phyloP scores from a whole-genome alignment of 176 grass and related monocot species.

The Elaeis guineensis region DNA sequence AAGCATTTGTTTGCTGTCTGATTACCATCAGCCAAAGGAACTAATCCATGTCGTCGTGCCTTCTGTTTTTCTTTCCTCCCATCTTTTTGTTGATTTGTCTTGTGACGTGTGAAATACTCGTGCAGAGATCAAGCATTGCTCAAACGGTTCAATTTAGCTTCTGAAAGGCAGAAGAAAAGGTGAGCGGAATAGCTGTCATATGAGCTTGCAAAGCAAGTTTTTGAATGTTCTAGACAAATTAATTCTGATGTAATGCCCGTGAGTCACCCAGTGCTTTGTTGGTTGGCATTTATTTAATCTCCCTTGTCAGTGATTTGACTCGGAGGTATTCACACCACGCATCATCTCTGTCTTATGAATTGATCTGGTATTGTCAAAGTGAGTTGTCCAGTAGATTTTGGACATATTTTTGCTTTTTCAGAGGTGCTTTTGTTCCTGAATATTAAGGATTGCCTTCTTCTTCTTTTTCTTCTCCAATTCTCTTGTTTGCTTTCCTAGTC shows the following conservation, averaged over 20 bases:
- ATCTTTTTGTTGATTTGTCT: background rate
- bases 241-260: constrained; percentile 32
- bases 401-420: too few species aligned
- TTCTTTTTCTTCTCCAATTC: too few species aligned
- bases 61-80: background rate
- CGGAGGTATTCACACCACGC: constrained; percentile 1
- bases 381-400: background rate
- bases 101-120: background rate
- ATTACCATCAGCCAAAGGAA: background rate
- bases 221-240: constrained; percentile 17
- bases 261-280: constrained; percentile 29
- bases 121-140: constrained; percentile 1
- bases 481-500: too few species aligned
- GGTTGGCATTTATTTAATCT: constrained; percentile 28
- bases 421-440: too few species aligned
- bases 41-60: background rate
- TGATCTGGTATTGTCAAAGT: background rate
- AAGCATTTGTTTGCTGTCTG: too few species aligned
- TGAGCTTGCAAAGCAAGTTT: constrained; percentile 17
- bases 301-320: background rate
- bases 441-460: too few species aligned
- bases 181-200: constrained; percentile 7
- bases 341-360: background rate
- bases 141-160: background rate
- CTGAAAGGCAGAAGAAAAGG: background rate